Evolutionary conservation across 2,329 filamentous ascomycete species (phyloP).

Genomic region (Colletotrichum endophyticum): DNA sequence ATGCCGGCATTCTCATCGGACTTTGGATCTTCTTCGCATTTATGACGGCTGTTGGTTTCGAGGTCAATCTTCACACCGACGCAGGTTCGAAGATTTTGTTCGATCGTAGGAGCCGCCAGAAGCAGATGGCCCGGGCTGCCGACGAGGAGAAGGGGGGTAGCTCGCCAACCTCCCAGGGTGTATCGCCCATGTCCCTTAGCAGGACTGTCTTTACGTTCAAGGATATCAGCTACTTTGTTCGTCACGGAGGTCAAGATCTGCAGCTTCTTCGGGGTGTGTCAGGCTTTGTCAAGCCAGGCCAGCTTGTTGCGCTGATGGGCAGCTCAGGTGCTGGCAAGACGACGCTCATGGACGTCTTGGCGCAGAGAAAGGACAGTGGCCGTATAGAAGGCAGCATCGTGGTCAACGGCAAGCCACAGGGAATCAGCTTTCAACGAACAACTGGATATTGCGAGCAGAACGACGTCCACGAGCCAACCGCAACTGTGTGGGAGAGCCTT

Average conservation of each 20-base stretch:
- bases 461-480: slow-evolving; percentile 53
- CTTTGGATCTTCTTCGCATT: slow-evolving; percentile 17
- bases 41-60: neutral
- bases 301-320: slow-evolving; percentile 66
- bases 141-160: neutral
- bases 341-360: slow-evolving; percentile 66
- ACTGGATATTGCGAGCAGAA: slow-evolving; percentile 26
- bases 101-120: slow-evolving; percentile 35
- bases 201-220: slow-evolving; percentile 8
- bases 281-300: slow-evolving; percentile 74
- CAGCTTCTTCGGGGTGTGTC: slow-evolving; percentile 67
- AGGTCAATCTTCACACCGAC: neutral
- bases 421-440: neutral
- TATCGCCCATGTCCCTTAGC: neutral
- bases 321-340: slow-evolving; percentile 33
- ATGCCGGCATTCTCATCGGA: slow-evolving; percentile 18
- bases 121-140: neutral
- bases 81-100: neutral
- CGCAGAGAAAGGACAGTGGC: slow-evolving; percentile 57
- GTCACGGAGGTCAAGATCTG: slow-evolving; percentile 48
- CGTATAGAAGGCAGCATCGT: slow-evolving; percentile 24
- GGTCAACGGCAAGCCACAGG: slow-evolving; percentile 1
- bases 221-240: slow-evolving; percentile 6
- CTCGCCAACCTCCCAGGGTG: neutral
- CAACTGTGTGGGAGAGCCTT: slow-evolving; percentile 70